Evolutionary conservation across 73 alveolate species (phyloP), one percentile per base, ranked within the genome.

Genomic region (Urostyla sp.): DNA sequence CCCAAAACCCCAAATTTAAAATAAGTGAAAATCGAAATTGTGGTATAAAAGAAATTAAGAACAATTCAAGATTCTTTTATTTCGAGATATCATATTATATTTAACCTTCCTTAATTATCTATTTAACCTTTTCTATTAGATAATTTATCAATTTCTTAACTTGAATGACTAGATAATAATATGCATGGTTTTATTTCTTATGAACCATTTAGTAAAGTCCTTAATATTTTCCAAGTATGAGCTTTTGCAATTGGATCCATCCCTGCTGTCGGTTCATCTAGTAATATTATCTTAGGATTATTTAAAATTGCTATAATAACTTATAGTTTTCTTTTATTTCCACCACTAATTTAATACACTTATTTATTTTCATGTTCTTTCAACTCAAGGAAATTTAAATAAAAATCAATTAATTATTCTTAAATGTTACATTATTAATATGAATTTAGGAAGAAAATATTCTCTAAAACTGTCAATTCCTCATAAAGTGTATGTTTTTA

Each of bases 241-340:
- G 95, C 76, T 92, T 95, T 88, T 8, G 96, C 94, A 27, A 87
- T 52, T 0, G 98, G 97, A 52, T 96, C 99, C 99, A 96, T 94
- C 0, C 99, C 99, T 11, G 99, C 94, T 0, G 98, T 86, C 1
- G 99, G 99, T 59, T 95, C 99, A 90, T 96, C 99, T 26, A 96
- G 79, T 51, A 96, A 79, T 8, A 95, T 97, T 23, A 96, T 89
- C 4, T 98, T 98, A 24, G 99, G 99, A 69, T 96, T 96, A 38
- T 99, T 98, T 20, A 96, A 80, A 90, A 94, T 90, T 16, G 99
- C 96, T 24, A 95, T 96, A 20, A 98, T 98, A 4, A 95, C 99
- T 31, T 97, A 95, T 16, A 97, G 94, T 87, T 97, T 97, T 51
- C 99, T 55, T 75, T 97, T 95, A 80, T 97, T 97, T 15, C 99